Conservation (phyloP, 164 flowering plant genomes). For the Aristolochia californica region DNA sequence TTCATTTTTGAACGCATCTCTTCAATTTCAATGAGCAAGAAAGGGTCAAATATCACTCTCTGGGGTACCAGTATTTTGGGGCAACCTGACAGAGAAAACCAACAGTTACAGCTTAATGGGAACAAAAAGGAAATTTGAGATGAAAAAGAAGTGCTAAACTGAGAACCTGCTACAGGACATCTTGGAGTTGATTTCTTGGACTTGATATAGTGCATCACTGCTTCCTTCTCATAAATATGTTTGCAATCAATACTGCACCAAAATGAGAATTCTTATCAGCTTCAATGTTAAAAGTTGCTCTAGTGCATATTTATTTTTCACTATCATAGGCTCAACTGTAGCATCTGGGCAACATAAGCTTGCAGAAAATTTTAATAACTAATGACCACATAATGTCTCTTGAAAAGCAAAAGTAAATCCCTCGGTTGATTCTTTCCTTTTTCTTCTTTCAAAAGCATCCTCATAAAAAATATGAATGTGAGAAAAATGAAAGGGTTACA, state of each 20-base stretch:
- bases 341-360: no score
- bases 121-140: neutral
- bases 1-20: constrained; percentile 49
- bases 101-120: neutral
- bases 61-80: constrained; percentile 39
- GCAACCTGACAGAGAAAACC: constrained; percentile 35
- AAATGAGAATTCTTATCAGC: neutral
- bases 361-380: no score
- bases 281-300: neutral
- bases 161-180: constrained; percentile 83
- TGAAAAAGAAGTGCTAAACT: neutral
- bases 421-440: no score
- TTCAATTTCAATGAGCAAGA: constrained; percentile 62
- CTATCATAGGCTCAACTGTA: no score
- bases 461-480: no score
- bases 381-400: no score
- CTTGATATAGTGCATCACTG: constrained; percentile 43
- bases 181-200: constrained; percentile 16
- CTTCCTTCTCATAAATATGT: constrained; percentile 77
- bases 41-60: constrained; percentile 53
- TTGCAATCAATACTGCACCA: constrained; percentile 70
- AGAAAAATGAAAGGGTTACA: no score
- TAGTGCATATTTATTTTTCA: neutral
- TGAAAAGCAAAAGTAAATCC: no score
- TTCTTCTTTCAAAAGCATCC: no score